Evolutionary conservation across 2,329 filamentous ascomycete genomes (phyloP).

Genomic region (Apiospora saccharicola): DNA sequence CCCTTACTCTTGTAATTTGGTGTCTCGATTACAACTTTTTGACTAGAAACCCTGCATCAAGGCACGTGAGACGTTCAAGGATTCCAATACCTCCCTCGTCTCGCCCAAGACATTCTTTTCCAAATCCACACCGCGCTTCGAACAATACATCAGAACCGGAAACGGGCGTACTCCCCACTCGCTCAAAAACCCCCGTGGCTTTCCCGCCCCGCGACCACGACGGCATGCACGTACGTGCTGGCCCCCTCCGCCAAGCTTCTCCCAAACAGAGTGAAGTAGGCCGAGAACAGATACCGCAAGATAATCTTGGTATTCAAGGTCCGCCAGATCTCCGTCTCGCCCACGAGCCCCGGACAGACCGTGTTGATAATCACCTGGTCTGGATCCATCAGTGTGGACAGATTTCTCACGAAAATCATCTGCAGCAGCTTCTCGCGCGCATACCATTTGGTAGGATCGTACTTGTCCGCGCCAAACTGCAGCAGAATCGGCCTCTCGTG

Average conservation of each 20-base stretch:
- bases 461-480: constrained; percentile 15
- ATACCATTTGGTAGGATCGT: constrained; percentile 20
- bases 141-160: constrained; percentile 5
- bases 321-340: constrained; percentile 17
- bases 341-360: constrained; percentile 22
- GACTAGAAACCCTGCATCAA: constrained; percentile 17
- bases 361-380: constrained; percentile 20
- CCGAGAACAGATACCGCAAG: background rate
- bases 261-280: constrained; percentile 21
- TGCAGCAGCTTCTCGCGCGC: constrained; percentile 24
- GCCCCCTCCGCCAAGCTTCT: constrained; percentile 10
- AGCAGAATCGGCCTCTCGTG: constrained; percentile 1
- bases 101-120: constrained; percentile 8
- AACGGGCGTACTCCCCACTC: constrained; percentile 22
- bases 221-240: constrained; percentile 23
- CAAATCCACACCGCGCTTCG: background rate
- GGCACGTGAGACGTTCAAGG: background rate
- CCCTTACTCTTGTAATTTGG: background rate
- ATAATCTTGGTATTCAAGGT: constrained; percentile 6
- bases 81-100: background rate
- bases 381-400: background rate
- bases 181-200: constrained; percentile 22
- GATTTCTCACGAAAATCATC: background rate
- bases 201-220: background rate
- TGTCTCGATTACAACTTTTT: background rate